Evolutionary conservation across 495 filamentous ascomycete species (phyloP), one percentile per base, ranked within the genome.

Genomic region (Aspergillus nanangensis): DNA sequence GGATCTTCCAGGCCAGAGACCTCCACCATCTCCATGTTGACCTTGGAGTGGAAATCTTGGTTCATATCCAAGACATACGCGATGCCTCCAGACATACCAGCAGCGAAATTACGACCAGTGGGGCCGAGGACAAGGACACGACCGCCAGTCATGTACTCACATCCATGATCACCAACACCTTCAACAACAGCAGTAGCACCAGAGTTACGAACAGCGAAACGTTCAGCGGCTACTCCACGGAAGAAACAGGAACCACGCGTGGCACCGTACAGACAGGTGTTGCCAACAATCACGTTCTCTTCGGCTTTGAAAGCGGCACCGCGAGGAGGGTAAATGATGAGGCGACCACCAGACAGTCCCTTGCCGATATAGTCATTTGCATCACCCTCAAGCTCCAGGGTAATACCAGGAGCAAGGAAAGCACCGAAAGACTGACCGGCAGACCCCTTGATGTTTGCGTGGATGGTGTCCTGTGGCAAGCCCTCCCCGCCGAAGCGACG

Each of bases 81-180:
- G 70, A 99, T 97, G 72, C 93, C 93, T 56, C 93, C 93, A 57
- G 91, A 97, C 93, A 99, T 99, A 74, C 93, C 93, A 47, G 93
- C 93, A 58, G 94, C 93, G 58, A 99, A 99, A 77, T 99, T 99
- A 51, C 93, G 93, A n/a, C 93, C 93, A 57, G 89, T 96, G 57
- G 84, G 81, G 47, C 93, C 93, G 36, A 99, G 77, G 49, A 94
- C 76, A 47, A 99, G 72, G 29, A 97, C 81, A 62, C 94, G 89
- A 60, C 93, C 93, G 59, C 93, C 93, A 48, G 93, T 98, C 93
- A 99, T 99, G 79, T 99, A 99, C 74, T 99, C 93, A 62, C 92
- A 97, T 38, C 92, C 90, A 62, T 99, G 93, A 64, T 99, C 93
- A 75, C 93, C 93, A 43, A 95, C 82, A 68, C 94, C 93, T 71